Evolutionary conservation across 208 protist genomes (phyloP), one percentile per base, ranked within the genome.

Genomic region (Leishmania tropica): DNA sequence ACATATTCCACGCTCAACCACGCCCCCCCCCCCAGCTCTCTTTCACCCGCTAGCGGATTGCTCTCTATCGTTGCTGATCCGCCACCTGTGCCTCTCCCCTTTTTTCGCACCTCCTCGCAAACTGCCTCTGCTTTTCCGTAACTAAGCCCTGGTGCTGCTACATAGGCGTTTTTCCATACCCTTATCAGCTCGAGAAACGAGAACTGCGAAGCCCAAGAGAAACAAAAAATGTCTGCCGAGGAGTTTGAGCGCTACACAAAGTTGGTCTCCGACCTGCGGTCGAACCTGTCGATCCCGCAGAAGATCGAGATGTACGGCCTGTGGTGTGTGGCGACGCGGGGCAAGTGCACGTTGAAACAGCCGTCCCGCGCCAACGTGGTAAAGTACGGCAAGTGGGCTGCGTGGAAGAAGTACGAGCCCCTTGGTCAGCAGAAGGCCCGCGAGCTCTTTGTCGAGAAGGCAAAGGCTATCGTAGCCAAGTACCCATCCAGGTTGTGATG

Each of bases 281-380:
- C 87, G 62, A 90, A 87, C 35, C 85, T 98, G 86, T 91, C 81
- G 53, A 83, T 96, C 35, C 42, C 80, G 42, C 86, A 90, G 70
- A 98, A 98, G 83, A 91, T 95, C 2, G 87, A 94, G 81, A 89
- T 98, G 81, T 98, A 98, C 76, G 95, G 93, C 0, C 81, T 98
- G 77, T 98, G 91, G 91, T 94, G 93, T 74, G 92, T 96, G 45
- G 92, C 90, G 21, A 91, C 79, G 60, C 87, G 88, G 56, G 95
- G 90, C 2, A 89, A 90, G 67, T 94, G 91, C 75, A 95, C 85
- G 10, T 84, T 75, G 42, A 73, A 81, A 58, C 81, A 90, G 64
- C 95, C 95, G 19, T 94, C 86, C 56, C 88, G 88, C 31, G 37
- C 87, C 35, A 93, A 90, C 45, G 24, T 95, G 58, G 76, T 95